phyloP scores from a whole-genome alignment of 2,329 filamentous ascomycete genomes.

The Aureobasidium musti region DNA sequence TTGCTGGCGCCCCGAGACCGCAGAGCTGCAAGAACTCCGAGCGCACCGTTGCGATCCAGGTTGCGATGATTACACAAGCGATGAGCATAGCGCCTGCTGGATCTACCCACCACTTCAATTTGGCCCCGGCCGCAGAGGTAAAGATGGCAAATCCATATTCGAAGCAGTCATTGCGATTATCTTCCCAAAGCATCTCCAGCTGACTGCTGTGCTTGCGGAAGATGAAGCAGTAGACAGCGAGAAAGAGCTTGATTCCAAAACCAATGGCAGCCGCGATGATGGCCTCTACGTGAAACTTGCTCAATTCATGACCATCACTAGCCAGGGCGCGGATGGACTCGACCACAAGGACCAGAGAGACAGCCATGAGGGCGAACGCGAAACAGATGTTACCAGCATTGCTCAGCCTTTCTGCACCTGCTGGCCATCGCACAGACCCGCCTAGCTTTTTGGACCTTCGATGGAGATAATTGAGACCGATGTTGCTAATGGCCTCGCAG shows the following conservation, averaged over 20 bases:
- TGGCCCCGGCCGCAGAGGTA: neutral
- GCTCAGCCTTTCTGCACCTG: neutral
- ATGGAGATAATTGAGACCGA: neutral
- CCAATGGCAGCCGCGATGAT: neutral
- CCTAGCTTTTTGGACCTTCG: neutral
- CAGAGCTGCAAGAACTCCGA: neutral
- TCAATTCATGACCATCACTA: neutral
- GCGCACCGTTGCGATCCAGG: neutral
- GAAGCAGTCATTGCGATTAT: neutral
- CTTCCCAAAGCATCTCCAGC: neutral
- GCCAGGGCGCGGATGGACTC: neutral
- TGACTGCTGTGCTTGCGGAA: neutral
- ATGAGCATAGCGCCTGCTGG: neutral
- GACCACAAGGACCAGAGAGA: neutral
- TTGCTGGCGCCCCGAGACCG: neutral
- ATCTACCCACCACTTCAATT: neutral
- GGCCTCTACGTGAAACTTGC: neutral
- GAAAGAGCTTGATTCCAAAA: neutral
- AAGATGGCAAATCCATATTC: neutral
- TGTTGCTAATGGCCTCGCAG: neutral
- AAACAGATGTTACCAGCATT: neutral
- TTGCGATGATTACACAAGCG: neutral
- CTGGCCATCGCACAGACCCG: neutral
- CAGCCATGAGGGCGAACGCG: neutral
- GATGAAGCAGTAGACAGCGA: neutral